Conservation (phyloP, 306 rosid genomes). For the Sindora glabra region DNA sequence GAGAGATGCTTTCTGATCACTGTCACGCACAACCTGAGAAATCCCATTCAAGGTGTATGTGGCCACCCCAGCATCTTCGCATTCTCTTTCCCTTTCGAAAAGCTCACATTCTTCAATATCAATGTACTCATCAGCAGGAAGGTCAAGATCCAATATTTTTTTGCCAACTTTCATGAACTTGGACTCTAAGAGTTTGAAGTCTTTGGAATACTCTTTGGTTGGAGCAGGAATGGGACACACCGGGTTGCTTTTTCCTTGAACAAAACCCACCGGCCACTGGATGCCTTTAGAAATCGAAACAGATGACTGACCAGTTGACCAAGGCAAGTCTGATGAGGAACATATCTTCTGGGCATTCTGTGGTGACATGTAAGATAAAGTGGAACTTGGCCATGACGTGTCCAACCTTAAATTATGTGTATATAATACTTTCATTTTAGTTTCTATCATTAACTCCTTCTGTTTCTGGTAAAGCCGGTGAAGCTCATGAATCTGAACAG, state of each 20-base stretch:
- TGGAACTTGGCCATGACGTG: slow-evolving; percentile 37
- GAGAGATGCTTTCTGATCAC: too few species aligned
- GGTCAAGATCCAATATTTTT: slow-evolving; percentile 68
- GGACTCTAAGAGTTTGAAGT: slow-evolving; percentile 27
- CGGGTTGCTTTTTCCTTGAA: slow-evolving; percentile 29
- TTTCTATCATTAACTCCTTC: slow-evolving; percentile 58
- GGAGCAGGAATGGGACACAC: slow-evolving; percentile 18
- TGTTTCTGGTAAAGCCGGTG: slow-evolving; percentile 77
- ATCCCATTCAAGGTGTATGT: too few species aligned
- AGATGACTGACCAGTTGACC: slow-evolving; percentile 28
- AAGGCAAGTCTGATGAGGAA: slow-evolving; percentile 28
- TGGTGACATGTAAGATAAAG: slow-evolving; percentile 20
- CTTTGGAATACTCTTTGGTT: slow-evolving; percentile 19
- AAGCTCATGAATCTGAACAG: slow-evolving; percentile 69
- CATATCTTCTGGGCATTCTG: slow-evolving; percentile 20
- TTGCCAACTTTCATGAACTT: slow-evolving; percentile 46
- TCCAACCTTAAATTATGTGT: slow-evolving; percentile 23
- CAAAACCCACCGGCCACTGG: slow-evolving; percentile 24
- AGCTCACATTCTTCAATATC: slow-evolving; percentile 40
- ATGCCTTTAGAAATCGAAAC: slow-evolving; percentile 20
- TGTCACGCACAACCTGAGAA: too few species aligned
- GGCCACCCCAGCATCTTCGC: slow-evolving; percentile 23
- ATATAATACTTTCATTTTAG: slow-evolving; percentile 33
- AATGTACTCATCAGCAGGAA: slow-evolving; percentile 64
- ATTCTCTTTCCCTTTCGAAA: slow-evolving; percentile 24